Conservation (phyloP, 1,284 basidiomycete genomes). For the Ceratobasidium sp. region DNA sequence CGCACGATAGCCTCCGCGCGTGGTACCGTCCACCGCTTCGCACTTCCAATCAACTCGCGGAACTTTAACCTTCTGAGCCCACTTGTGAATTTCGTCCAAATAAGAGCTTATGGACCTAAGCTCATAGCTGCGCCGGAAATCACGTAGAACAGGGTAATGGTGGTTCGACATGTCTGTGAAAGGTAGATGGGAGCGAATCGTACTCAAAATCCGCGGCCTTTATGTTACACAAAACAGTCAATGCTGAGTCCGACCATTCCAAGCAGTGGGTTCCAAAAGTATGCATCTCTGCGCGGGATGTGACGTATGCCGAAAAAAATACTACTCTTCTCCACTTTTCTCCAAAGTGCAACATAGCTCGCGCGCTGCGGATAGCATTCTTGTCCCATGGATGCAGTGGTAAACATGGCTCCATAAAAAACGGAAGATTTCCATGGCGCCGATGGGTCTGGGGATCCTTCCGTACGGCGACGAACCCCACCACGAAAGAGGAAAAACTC, state of each 20-base stretch:
- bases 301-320: background rate
- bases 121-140: background rate
- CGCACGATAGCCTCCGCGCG: background rate
- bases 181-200: too few relatives aligned
- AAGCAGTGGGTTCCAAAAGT: background rate
- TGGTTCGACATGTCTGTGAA: too few relatives aligned
- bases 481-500: too few relatives aligned
- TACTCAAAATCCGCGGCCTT: too few relatives aligned
- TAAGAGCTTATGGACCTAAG: background rate
- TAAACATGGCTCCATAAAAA: too few relatives aligned
- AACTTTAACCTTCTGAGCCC: slow-evolving; percentile 5
- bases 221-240: too few relatives aligned
- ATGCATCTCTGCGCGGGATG: background rate
- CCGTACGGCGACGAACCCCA: too few relatives aligned
- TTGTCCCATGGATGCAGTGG: background rate
- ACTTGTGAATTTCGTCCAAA: slow-evolving; percentile 11
- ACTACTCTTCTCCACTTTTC: background rate
- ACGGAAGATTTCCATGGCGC: background rate
- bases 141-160: too few relatives aligned
- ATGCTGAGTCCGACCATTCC: background rate
- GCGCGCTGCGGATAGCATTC: background rate
- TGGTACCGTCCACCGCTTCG: background rate
- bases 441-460: too few relatives aligned
- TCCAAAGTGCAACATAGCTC: background rate
- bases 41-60: background rate